Evolutionary conservation across 2,329 filamentous ascomycete species (phyloP), one percentile per base, ranked within the genome.

Genomic region (Teratosphaeriaceae sp.): DNA sequence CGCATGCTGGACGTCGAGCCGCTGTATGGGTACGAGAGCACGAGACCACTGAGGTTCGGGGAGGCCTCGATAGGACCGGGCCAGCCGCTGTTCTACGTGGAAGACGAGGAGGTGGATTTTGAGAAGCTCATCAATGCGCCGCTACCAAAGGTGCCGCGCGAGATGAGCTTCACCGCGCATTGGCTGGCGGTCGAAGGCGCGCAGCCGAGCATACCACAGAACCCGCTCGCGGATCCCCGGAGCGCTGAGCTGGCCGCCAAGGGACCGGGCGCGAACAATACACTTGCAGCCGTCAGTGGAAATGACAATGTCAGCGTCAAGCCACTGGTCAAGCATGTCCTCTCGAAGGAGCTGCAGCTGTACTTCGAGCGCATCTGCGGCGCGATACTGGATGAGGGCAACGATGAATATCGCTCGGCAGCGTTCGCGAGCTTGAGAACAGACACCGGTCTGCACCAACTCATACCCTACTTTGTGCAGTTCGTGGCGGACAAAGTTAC

Each of bases 181-280:
- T 98, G 92, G 90, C 81, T 97, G 48, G 89, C 92, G 18, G 88
- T 98, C 38, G 92, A 98, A 72, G 92, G 92, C 46, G 92, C 97
- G 21, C 90, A 98, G 63, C 92, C 92, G 2, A 86, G 88, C 1
- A 96, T 97, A 55, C 88, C 90, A 1, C 90, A 97, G 65, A 98
- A 98, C 64, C 92, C 92, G 5, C 88, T 24, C 56, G 57, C 60
- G 22, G 89, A 96, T 63, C 82, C 87, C 22, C 78, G 87, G 47
- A 81, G 84, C 40, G 84, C 89, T 60, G 89, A 96, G 57, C 75
- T 96, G 22, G 75, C 94, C 15, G 85, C 89, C 23, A 97, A 96
- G 68, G 90, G 89, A 5, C 83, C 88, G 3, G 87, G 87, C 49
- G 86, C 87, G 18, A 95, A 94, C 58, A 82, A 85, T 4, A 85